Conservation (phyloP, 2,329 filamentous ascomycete species). For the Septoria linicola region DNA sequence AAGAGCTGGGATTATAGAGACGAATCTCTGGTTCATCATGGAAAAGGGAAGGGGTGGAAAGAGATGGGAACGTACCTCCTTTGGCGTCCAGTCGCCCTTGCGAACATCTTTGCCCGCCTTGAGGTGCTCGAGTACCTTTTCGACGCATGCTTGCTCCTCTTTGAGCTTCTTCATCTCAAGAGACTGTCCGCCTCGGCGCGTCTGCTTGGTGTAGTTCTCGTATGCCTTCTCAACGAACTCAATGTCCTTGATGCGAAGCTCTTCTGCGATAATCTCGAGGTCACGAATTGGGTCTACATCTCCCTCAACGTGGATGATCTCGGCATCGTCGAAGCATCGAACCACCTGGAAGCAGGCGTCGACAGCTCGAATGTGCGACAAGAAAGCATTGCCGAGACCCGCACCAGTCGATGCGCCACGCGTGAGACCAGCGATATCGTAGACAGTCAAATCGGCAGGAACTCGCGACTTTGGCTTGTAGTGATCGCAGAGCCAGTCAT, state of each 20-base stretch:
- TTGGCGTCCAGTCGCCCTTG: slow-evolving; percentile 83
- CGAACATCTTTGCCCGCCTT: slow-evolving; percentile 90
- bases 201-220: slow-evolving; percentile 91
- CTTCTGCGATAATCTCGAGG: slow-evolving; percentile 93
- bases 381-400: slow-evolving; percentile 94
- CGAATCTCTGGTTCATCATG: slow-evolving; percentile 98
- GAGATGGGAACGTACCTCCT: slow-evolving; percentile 73
- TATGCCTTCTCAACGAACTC: slow-evolving; percentile 97
- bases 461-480: slow-evolving; percentile 97
- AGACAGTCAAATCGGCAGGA: slow-evolving; percentile 96
- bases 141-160: slow-evolving; percentile 89
- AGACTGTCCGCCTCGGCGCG: slow-evolving; percentile 86
- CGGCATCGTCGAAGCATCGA: slow-evolving; percentile 78
- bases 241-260: slow-evolving; percentile 95
- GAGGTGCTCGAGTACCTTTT: slow-evolving; percentile 80
- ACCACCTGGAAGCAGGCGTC: slow-evolving; percentile 45
- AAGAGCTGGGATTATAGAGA: slow-evolving; percentile 99
- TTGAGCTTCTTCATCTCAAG: slow-evolving; percentile 97
- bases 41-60: slow-evolving; percentile 45
- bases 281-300: slow-evolving; percentile 95
- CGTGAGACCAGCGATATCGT: slow-evolving; percentile 96
- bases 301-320: slow-evolving; percentile 99
- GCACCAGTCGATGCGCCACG: slow-evolving; percentile 95
- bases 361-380: slow-evolving; percentile 91
- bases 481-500: slow-evolving; percentile 91